Conservation (phyloP, 257 asterid genomes). For the Perilla frutescens region DNA sequence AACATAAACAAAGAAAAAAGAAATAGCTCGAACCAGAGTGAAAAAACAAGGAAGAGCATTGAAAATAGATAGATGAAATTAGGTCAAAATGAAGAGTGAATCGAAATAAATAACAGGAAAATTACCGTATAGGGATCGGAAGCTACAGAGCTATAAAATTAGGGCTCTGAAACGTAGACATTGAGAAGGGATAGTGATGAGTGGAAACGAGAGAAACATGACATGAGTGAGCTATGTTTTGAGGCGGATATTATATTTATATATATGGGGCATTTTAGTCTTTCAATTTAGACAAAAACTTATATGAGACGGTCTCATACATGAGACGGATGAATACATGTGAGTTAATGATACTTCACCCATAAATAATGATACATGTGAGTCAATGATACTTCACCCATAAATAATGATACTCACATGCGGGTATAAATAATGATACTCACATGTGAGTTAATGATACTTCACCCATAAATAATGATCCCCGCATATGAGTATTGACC, state of each 20-base stretch:
- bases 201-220: background rate
- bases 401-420: too few relatives aligned
- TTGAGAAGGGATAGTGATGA: background rate
- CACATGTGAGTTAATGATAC: too few relatives aligned
- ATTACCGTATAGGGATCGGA: constrained; percentile 14
- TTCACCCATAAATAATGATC: too few relatives aligned
- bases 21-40: background rate
- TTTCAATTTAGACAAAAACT: background rate
- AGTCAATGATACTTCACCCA: too few relatives aligned
- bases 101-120: background rate
- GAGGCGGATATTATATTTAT: background rate
- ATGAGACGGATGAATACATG: too few relatives aligned
- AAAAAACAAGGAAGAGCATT: constrained; percentile 4
- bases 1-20: background rate
- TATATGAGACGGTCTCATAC: too few relatives aligned
- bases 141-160: background rate
- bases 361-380: too few relatives aligned
- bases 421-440: too few relatives aligned
- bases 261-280: constrained; percentile 7
- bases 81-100: constrained; percentile 11
- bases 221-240: background rate
- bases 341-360: too few relatives aligned
- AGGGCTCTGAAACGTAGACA: constrained; percentile 14
- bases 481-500: too few relatives aligned
- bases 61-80: constrained; percentile 9